These are phyloP conservation scores for Lagenidium giganteum DNA, from an alignment of 352 stramenopile genomes.

Conservation along the genomic window DNA sequence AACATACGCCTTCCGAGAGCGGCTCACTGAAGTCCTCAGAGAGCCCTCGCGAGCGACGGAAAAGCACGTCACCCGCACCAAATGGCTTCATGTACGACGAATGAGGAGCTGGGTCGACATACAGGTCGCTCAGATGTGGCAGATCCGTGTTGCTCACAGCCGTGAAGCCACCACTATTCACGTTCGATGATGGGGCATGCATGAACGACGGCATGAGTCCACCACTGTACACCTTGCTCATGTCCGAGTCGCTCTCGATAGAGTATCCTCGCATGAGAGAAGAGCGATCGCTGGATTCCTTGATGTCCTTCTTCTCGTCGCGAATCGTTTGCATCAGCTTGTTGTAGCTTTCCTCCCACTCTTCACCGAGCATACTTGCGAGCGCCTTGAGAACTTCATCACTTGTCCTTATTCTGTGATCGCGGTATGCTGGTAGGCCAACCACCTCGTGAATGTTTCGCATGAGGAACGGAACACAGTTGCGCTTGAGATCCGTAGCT, in stretches of 20 bases:
- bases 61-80: constrained; percentile 54
- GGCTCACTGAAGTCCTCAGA: constrained; percentile 75
- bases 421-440: constrained; percentile 59
- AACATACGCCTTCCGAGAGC: constrained; percentile 78
- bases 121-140: constrained; percentile 32
- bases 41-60: constrained; percentile 53
- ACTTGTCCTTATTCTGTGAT: constrained; percentile 74
- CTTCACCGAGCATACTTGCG: constrained; percentile 61
- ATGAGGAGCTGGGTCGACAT: constrained; percentile 28
- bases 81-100: constrained; percentile 68
- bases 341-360: constrained; percentile 75
- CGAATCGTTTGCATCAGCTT: constrained; percentile 49
- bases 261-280: too few relatives aligned
- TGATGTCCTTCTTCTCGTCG: constrained; percentile 28
- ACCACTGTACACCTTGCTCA: too few relatives aligned
- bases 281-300: constrained; percentile 25
- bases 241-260: too few relatives aligned
- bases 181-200: too few relatives aligned
- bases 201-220: too few relatives aligned
- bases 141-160: constrained; percentile 23
- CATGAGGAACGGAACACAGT: constrained; percentile 83
- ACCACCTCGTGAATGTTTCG: constrained; percentile 84
- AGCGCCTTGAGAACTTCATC: constrained; percentile 84
- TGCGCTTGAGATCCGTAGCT: constrained; percentile 78
- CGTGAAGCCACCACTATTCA: constrained; percentile 18